Evolutionary conservation across 306 rosid species (phyloP).

Genomic region (Lathyrus sativus): DNA sequence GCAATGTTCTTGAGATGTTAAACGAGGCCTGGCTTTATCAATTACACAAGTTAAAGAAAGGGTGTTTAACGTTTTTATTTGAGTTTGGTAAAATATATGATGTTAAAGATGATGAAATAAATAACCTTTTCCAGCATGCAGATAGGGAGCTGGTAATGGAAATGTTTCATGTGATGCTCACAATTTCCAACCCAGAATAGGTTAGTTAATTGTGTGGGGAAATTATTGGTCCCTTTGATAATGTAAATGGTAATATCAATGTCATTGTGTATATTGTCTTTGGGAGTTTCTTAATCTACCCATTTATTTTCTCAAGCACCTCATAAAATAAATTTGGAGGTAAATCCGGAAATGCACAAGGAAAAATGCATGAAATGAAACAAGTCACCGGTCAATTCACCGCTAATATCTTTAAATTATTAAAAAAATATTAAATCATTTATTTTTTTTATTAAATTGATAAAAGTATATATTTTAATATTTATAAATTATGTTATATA

Average conservation of each 20-base stretch:
- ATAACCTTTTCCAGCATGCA: conserved; percentile 60
- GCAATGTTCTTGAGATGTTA: conserved; percentile 77
- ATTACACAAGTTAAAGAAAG: conserved; percentile 76
- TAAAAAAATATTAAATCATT: no score
- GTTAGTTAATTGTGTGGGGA: conserved; percentile 3
- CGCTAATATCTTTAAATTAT: no score
- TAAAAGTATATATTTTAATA: no score
- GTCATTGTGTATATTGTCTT: conserved; percentile 16
- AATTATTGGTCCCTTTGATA: conserved; percentile 8
- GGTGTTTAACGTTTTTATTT: conserved; percentile 71
- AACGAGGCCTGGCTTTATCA: conserved; percentile 82
- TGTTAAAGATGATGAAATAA: conserved; percentile 63
- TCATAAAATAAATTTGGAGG: no score
- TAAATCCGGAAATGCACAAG: no score
- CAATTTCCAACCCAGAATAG: conserved; percentile 61
- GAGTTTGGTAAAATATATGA: conserved; percentile 86
- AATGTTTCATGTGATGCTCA: conserved; percentile 88
- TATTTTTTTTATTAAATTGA: no score
- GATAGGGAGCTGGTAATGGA: conserved; percentile 78
- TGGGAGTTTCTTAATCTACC: no score
- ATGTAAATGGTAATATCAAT: conserved; percentile 23
- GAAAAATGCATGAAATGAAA: no score
- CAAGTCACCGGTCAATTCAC: no score
- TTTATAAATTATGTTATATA: no score
- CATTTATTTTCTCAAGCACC: no score